These are phyloP conservation scores for Daldinia bambusicola DNA, from an alignment of 495 filamentous ascomycete species.

Conservation along the genomic window DNA sequence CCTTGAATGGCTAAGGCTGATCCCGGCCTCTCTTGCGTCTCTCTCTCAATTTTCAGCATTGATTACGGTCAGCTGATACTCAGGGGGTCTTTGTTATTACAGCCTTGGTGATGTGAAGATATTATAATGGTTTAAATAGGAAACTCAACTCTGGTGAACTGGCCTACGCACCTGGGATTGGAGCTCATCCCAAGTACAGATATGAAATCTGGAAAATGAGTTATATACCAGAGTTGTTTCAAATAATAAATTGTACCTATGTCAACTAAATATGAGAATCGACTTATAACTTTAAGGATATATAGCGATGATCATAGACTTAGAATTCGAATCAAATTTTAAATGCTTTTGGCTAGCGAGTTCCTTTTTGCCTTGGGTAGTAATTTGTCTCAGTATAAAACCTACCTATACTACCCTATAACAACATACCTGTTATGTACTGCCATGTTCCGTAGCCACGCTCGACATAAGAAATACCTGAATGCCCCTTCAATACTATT, in stretches of 20 bases:
- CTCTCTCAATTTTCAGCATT: no score
- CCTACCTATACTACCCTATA: background rate
- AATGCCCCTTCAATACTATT: no score
- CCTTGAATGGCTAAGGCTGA: conserved; percentile 28
- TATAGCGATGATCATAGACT: background rate
- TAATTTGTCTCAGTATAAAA: background rate
- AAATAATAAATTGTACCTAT: no score
- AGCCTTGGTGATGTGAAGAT: background rate
- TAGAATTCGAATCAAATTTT: background rate
- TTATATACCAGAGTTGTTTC: background rate
- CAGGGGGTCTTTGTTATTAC: background rate
- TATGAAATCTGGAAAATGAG: background rate
- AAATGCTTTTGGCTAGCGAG: background rate
- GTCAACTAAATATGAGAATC: background rate
- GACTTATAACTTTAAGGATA: background rate
- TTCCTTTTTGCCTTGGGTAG: background rate
- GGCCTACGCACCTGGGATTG: background rate
- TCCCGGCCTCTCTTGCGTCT: conserved; percentile 26
- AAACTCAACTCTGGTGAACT: conserved; percentile 1
- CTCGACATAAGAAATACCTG: background rate
- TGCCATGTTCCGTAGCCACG: background rate
- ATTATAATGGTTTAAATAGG: background rate
- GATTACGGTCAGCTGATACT: no score
- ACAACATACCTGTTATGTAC: no score
- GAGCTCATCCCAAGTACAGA: background rate